These are phyloP conservation scores for Perkinsus olseni DNA, from an alignment of 169 alveolate species.

Conservation along the genomic window DNA sequence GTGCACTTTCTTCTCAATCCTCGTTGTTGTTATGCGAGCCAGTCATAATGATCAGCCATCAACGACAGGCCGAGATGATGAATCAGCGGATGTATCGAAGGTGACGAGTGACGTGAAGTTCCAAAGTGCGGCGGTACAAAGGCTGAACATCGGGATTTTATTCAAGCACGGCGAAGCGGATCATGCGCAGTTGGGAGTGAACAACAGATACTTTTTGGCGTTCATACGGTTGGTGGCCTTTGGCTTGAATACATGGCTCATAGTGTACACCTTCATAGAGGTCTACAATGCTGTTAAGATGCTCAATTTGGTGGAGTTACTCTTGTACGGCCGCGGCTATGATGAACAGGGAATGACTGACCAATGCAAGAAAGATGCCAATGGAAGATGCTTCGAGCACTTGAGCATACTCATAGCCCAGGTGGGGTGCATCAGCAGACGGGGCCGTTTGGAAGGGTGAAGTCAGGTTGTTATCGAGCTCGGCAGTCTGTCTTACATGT, in stretches of 20 bases:
- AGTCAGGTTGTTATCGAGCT: neutral
- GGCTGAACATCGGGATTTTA: neutral
- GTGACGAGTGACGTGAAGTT: neutral
- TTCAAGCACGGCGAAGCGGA: neutral
- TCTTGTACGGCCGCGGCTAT: neutral
- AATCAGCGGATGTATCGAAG: neutral
- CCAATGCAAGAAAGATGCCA: neutral
- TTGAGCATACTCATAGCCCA: neutral
- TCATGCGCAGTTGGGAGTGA: neutral
- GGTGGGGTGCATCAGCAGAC: neutral
- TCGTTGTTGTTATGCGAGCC: too few species aligned
- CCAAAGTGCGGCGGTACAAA: neutral
- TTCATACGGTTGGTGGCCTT: neutral
- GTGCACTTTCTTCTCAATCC: too few species aligned
- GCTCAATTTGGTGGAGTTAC: neutral
- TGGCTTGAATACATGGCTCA: neutral
- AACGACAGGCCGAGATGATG: too few species aligned
- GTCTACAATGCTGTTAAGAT: neutral
- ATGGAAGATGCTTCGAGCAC: neutral
- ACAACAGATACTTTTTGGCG: neutral
- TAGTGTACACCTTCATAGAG: neutral
- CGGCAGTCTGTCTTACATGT: neutral
- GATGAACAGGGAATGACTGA: neutral
- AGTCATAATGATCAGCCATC: too few species aligned
- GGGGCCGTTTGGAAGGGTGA: too few species aligned